phyloP scores from a whole-genome alignment of 352 stramenopile genomes.

The Phytophthora cajani region DNA sequence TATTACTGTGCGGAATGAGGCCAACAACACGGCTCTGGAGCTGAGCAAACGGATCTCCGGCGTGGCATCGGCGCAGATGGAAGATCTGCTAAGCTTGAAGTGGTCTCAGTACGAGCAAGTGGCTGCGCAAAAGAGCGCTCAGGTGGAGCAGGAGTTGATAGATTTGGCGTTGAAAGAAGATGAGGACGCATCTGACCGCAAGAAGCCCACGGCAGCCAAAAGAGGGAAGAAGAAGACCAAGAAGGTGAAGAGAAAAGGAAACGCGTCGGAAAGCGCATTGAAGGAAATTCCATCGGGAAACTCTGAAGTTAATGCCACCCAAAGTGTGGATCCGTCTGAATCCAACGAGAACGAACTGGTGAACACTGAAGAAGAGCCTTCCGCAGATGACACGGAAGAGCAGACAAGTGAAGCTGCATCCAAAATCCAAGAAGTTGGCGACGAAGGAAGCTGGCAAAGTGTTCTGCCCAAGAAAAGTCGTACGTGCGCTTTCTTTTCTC shows the following conservation, averaged over 20 bases:
- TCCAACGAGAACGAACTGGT: neutral
- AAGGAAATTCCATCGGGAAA: neutral
- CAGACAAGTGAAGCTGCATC: neutral
- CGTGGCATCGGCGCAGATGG: slow-evolving; percentile 30
- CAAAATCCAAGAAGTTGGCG: slow-evolving; percentile 8
- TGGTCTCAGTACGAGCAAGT: slow-evolving; percentile 30
- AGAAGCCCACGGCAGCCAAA: slow-evolving; percentile 17
- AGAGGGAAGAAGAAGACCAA: slow-evolving; percentile 52
- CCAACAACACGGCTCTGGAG: slow-evolving; percentile 42
- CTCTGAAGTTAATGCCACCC: neutral
- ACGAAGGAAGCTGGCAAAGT: slow-evolving; percentile 28
- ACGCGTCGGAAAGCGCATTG: neutral
- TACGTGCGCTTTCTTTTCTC: slow-evolving; percentile 23
- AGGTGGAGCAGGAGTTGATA: slow-evolving; percentile 41
- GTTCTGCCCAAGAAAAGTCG: slow-evolving; percentile 41
- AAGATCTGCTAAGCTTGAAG: slow-evolving; percentile 36
- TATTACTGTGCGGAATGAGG: slow-evolving; percentile 44
- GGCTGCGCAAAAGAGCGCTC: slow-evolving; percentile 24
- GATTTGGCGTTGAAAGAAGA: slow-evolving; percentile 23
- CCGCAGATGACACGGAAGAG: neutral
- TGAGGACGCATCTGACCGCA: slow-evolving; percentile 9
- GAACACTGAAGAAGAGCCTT: neutral
- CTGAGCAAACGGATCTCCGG: slow-evolving; percentile 40
- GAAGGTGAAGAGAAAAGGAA: slow-evolving; percentile 49
- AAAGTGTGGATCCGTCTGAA: neutral